Conservation (phyloP, 1,139 yeast genomes). For the Lodderomyces jiufengensis region DNA sequence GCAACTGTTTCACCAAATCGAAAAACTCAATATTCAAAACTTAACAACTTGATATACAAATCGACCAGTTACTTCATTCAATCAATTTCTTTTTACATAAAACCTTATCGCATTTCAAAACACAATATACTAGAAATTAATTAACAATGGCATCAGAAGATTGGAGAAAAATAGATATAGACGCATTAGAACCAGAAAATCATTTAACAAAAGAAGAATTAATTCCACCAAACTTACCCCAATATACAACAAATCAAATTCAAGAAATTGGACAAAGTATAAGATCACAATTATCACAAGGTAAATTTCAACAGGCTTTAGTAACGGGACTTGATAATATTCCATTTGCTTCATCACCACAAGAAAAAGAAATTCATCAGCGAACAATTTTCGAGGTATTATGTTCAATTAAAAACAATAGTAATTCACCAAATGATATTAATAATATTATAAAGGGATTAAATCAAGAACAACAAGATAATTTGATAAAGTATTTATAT, state of each 20-base stretch:
- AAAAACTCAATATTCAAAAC: too few species aligned
- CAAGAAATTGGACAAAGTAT: constrained; percentile 54
- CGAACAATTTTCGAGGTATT: constrained; percentile 71
- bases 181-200: constrained; percentile 81
- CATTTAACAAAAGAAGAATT: constrained; percentile 64
- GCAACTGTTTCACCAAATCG: background rate
- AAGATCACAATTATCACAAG: constrained; percentile 64
- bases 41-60: too few species aligned
- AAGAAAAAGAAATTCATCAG: constrained; percentile 46
- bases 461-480: constrained; percentile 65
- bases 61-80: too few species aligned
- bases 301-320: constrained; percentile 68
- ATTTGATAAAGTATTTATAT: constrained; percentile 79
- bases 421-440: constrained; percentile 51
- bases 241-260: constrained; percentile 47
- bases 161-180: constrained; percentile 87
- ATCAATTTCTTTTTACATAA: too few species aligned
- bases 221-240: constrained; percentile 51
- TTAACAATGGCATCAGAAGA: constrained; percentile 23
- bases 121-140: too few species aligned
- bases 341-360: constrained; percentile 61
- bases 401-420: constrained; percentile 65
- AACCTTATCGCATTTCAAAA: too few species aligned
- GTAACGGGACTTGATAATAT: constrained; percentile 63
- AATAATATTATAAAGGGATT: constrained; percentile 56